Evolutionary conservation across 1,284 basidiomycete genomes (phyloP).

Genomic region (Puccinia horiana): DNA sequence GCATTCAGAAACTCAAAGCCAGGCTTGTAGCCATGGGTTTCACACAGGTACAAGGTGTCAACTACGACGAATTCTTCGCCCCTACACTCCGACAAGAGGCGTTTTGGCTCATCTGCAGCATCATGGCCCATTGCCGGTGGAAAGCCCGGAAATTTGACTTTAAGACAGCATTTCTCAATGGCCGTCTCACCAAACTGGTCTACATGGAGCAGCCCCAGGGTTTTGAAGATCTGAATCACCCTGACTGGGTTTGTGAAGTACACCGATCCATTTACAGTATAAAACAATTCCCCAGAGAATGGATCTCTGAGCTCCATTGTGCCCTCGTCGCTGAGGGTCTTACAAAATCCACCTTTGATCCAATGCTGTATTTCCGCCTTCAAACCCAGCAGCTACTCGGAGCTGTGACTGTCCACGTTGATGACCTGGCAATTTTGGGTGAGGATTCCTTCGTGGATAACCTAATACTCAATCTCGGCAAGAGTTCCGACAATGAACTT

Average conservation of each 20-base stretch:
- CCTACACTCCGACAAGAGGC: not conserved
- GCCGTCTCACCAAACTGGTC: not conserved
- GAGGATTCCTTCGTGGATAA: not conserved
- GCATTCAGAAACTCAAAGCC: constrained; percentile 6
- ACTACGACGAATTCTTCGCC: constrained; percentile 9
- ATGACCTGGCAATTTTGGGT: constrained; percentile 8
- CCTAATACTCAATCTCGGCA: not conserved
- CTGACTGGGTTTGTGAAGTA: not conserved
- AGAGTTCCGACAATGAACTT: not conserved
- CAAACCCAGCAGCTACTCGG: not conserved
- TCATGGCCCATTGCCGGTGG: not conserved
- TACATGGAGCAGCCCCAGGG: constrained; percentile 4
- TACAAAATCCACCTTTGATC: not conserved
- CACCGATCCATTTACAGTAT: not conserved
- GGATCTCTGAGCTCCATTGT: not conserved
- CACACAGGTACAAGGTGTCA: not conserved
- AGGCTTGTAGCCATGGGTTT: constrained; percentile 16
- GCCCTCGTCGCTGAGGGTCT: not conserved
- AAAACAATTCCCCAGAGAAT: not conserved
- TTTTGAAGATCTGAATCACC: not conserved
- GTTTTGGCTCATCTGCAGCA: not conserved
- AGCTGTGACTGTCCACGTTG: not conserved
- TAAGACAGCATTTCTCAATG: constrained; percentile 19
- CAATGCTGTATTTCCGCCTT: constrained; percentile 2
- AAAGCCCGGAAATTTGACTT: not conserved